Percentiles rank a stretch among this genome's conserved stretches.
Conservation (phyloP, 2,329 filamentous ascomycete species). For the Purpureocillium takamizusanense region DNA sequence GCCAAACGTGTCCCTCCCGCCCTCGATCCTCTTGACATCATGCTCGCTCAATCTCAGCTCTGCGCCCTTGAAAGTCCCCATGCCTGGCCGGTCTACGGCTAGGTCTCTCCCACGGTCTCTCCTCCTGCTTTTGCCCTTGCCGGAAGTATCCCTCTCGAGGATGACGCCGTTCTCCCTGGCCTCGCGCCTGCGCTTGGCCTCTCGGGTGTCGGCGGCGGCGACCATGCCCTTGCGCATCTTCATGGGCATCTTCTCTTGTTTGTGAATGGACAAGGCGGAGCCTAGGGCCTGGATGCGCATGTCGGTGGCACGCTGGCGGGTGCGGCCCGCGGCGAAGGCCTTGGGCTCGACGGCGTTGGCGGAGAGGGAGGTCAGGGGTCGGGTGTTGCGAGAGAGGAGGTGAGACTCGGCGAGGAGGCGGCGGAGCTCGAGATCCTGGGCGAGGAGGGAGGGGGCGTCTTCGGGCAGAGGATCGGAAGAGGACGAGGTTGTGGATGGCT, state of each 20-base stretch:
- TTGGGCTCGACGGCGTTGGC: slow-evolving; percentile 27
- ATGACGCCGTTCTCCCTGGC: slow-evolving; percentile 88
- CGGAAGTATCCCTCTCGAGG: slow-evolving; percentile 50
- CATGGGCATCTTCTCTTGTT: slow-evolving; percentile 85
- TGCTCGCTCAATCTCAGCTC: slow-evolving; percentile 69
- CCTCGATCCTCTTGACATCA: slow-evolving; percentile 66
- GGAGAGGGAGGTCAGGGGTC: slow-evolving; percentile 28
- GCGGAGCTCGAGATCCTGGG: slow-evolving; percentile 88
- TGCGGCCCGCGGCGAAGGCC: slow-evolving; percentile 52
- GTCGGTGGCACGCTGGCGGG: slow-evolving; percentile 74
- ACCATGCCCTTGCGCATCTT: slow-evolving; percentile 76
- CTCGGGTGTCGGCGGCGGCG: slow-evolving; percentile 54
- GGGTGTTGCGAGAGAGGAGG: slow-evolving; percentile 51
- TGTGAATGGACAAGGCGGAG: slow-evolving; percentile 63
- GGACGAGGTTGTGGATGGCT: slow-evolving; percentile 14
- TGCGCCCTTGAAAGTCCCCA: slow-evolving; percentile 74
- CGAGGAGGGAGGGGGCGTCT: slow-evolving; percentile 61
- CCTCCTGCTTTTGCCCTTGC: slow-evolving; percentile 21
- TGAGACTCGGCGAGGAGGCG: slow-evolving; percentile 87
- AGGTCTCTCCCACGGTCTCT: slow-evolving; percentile 37
- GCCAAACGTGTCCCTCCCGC: slow-evolving; percentile 34
- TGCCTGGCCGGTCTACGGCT: slow-evolving; percentile 65
- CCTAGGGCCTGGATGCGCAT: slow-evolving; percentile 75
- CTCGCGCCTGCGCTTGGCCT: slow-evolving; percentile 64
- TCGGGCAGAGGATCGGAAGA: slow-evolving; percentile 33